Percentiles rank a stretch among this genome's conserved stretches.
Conservation (phyloP, 1,139 yeast species). For the Suhomyces yuchorum region DNA sequence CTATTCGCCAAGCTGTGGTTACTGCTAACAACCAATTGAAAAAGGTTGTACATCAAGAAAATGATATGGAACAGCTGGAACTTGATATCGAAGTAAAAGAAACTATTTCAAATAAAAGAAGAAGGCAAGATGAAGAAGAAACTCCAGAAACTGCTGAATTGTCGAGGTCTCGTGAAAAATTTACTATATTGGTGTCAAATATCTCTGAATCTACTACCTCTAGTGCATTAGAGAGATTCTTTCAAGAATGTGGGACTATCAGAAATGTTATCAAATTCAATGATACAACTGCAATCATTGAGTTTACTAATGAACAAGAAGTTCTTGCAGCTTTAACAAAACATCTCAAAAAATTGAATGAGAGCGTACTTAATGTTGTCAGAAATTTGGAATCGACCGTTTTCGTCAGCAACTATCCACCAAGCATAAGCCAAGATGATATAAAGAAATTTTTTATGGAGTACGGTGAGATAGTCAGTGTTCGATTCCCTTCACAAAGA, state of each 20-base stretch:
- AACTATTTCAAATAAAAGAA: neutral
- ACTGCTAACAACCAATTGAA: slow-evolving; percentile 11
- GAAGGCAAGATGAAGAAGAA: neutral
- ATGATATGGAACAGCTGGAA: slow-evolving; percentile 1
- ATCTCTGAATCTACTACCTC: slow-evolving; percentile 36
- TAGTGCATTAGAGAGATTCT: slow-evolving; percentile 41
- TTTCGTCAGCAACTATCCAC: slow-evolving; percentile 77
- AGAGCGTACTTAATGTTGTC: slow-evolving; percentile 46
- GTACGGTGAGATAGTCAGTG: slow-evolving; percentile 51
- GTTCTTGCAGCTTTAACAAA: slow-evolving; percentile 64
- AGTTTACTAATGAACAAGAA: slow-evolving; percentile 52
- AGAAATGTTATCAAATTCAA: slow-evolving; percentile 36
- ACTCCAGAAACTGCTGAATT: slow-evolving; percentile 22
- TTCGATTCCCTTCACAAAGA: slow-evolving; percentile 69
- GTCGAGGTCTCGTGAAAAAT: slow-evolving; percentile 58
- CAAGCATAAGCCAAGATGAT: slow-evolving; percentile 45
- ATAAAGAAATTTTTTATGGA: slow-evolving; percentile 45
- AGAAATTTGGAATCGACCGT: slow-evolving; percentile 51
- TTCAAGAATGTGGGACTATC: slow-evolving; percentile 61
- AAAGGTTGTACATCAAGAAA: slow-evolving; percentile 1
- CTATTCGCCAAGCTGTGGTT: slow-evolving; percentile 11
- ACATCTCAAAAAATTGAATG: slow-evolving; percentile 50
- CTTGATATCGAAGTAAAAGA: neutral
- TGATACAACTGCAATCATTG: slow-evolving; percentile 47
- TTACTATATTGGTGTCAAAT: slow-evolving; percentile 50